Evolutionary conservation across 2,329 filamentous ascomycete genomes (phyloP), one percentile per base, ranked within the genome.

Genomic region (Corinectria fuckeliana): DNA sequence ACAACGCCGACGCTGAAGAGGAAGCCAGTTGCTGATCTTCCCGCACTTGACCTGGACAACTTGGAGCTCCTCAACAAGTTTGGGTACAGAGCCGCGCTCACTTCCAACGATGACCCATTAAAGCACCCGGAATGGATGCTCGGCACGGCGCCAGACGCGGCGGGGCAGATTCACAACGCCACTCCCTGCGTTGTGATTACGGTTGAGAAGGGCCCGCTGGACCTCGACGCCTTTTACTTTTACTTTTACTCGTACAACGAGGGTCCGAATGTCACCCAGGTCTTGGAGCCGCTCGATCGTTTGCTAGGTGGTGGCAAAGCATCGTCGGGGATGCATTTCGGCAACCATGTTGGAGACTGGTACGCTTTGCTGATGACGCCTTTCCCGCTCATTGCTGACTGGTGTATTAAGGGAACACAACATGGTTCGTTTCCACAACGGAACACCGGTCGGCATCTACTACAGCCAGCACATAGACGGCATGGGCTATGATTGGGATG

Each of bases 191-290:
- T 71, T 1, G 71, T 75, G 2, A 66, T 75, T 18, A 32, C 75
- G 8, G 71, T 75, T 0, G 68, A 73, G 13, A 71, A 70, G 52
- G 60, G 52, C 28, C 36, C 66, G 5, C 25, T 61, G 1, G 70
- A 74, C 5, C 7, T 74, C 1, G 74, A 74, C 28, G 73, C 71
- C 0, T 75, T 75, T 9, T 75, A 71, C 55, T 75, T 75, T 36
- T 75, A 75, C 21, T 75, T 75, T 14, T 75, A 75, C 48, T 74
- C 73, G 0, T 75, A 69, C 21, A 71, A 75, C 1, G 67, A 71
- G 25, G 73, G 73, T 0, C 64, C 71, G 0, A 75, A 75, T 16
- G 66, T 74, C 51, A 74, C 70, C 0, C 74, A 75, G 32, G 72
- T 75, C 0, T 13, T 75, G 23, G 69, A 72, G 23, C 73, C 73